Conservation (phyloP, 305 asterid species). For the Solanum hybrid region DNA sequence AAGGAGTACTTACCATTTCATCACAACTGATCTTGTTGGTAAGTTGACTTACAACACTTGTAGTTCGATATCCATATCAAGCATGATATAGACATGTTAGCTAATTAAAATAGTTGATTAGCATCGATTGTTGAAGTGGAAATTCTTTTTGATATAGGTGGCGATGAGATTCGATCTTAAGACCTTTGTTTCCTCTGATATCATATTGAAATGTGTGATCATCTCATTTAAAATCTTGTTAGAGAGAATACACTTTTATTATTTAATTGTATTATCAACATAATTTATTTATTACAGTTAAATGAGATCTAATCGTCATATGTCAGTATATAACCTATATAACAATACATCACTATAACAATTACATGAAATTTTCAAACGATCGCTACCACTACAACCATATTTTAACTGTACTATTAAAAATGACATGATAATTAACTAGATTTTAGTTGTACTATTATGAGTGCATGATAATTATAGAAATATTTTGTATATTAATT, state of each 20-base stretch:
- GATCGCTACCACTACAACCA: background rate
- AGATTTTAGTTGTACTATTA: too few relatives aligned
- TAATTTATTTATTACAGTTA: too few relatives aligned
- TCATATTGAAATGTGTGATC: too few relatives aligned
- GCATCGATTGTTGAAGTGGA: background rate
- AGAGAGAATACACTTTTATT: background rate
- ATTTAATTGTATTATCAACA: background rate
- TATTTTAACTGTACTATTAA: too few relatives aligned
- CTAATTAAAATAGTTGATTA: background rate
- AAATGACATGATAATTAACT: background rate
- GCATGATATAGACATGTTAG: background rate
- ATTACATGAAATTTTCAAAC: too few relatives aligned
- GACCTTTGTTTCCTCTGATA: accelerated
- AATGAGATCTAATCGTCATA: background rate
- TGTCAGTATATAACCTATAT: too few relatives aligned
- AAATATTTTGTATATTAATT: background rate
- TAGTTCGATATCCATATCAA: background rate
- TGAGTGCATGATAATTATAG: background rate
- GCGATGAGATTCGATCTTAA: background rate
- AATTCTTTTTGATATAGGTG: too few relatives aligned
- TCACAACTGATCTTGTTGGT: background rate
- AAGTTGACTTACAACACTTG: background rate
- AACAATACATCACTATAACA: too few relatives aligned
- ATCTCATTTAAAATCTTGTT: too few relatives aligned
- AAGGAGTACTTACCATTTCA: background rate